Evolutionary conservation across 495 filamentous ascomycete species (phyloP).

Genomic region (Hypoxylon intermedium): DNA sequence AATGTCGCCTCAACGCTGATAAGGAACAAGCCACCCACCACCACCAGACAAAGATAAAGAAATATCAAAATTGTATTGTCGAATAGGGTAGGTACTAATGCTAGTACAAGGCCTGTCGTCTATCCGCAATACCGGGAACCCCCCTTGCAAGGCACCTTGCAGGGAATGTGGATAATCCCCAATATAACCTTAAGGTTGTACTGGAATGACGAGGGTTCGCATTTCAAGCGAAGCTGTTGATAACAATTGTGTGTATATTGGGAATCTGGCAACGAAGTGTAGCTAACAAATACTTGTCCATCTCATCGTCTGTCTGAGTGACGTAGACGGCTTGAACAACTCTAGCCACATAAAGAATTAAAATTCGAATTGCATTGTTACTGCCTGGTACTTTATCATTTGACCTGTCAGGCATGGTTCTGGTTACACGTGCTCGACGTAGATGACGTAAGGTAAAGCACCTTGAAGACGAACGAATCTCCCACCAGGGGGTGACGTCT

Average conservation of each 20-base stretch:
- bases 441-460: constrained; percentile 20
- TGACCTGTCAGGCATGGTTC: constrained; percentile 15
- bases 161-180: constrained; percentile 27
- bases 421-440: constrained; percentile 11
- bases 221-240: too few species aligned
- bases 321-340: too few species aligned
- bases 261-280: too few species aligned
- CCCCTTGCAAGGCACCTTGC: constrained; percentile 28
- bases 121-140: constrained; percentile 12
- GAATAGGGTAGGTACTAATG: constrained; percentile 24
- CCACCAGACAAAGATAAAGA: constrained; percentile 15
- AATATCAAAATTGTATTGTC: constrained; percentile 25
- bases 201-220: background rate
- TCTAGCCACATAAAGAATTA: background rate
- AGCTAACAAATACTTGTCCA: too few species aligned
- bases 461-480: background rate
- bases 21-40: constrained; percentile 28
- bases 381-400: constrained; percentile 13
- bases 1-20: constrained; percentile 6
- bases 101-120: background rate
- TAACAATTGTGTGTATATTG: too few species aligned
- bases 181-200: constrained; percentile 33
- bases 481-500: background rate
- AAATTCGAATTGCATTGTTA: background rate
- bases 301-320: too few species aligned